Evolutionary conservation across 139 green algal species (phyloP), one percentile per base, ranked within the genome.

Genomic region (Chlamydomonas incerta): DNA sequence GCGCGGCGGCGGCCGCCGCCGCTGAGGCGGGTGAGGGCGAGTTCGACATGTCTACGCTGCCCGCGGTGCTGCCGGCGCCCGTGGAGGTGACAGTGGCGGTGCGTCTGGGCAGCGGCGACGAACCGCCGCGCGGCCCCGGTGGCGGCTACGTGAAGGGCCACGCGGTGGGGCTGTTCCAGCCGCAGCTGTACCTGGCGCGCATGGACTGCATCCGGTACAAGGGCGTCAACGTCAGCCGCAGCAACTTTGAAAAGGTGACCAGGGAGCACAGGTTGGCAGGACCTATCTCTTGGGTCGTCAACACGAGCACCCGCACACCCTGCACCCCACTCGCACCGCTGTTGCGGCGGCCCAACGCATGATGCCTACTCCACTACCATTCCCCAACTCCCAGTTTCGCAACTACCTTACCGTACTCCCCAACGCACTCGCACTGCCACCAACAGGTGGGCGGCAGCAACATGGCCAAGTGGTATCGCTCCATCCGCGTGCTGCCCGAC

Each of bases 381-480:
- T 62, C 34, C 74, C 14, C 26, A 37, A 2, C 71, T 17, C 26
- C 71, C 26, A 18, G n/a, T n/a, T n/a, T n/a, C n/a, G n/a, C n/a
- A n/a, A n/a, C n/a, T n/a, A n/a, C 34, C 72, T 66, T 26, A 10
- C 37, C 21, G 13, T 58, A 23, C 15, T 13, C 52, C 52, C 52
- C 52, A 13, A 23, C 52, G 52, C 52, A 58, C 52, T 58, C 58
- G 8, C 20, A n/a, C 17, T 20, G 17, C 58, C 65, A 23, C 14
- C n/a, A 15, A 0, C 79, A 85, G 79, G n/a, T 75, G 18, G 79
- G 79, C 35, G 66, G 79, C 66, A 69, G 47, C 66, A 75, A 66
- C 79, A 76, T 75, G 66, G 79, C 79, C 65, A 85, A 85, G 50
- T 85, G 79, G 79, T 85, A 85, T 66, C 79, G 79, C 66, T 85